phyloP scores from a whole-genome alignment of 495 filamentous ascomycete genomes.

The Oidiodendron maius region DNA sequence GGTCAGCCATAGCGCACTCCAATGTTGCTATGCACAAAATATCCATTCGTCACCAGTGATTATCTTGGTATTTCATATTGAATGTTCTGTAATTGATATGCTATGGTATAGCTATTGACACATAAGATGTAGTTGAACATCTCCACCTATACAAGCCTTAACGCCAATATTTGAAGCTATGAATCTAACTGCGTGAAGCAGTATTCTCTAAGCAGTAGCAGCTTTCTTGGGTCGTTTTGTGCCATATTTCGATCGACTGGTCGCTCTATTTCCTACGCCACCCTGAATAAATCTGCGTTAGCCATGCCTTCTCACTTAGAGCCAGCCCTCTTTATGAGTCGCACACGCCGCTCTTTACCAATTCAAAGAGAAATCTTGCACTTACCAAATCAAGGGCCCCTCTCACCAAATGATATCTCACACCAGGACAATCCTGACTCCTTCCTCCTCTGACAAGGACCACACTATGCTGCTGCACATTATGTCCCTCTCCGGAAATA shows the following conservation, averaged over 20 bases:
- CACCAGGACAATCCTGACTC: conserved; percentile 95
- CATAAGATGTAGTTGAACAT: conserved; percentile 1
- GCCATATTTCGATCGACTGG: conserved; percentile 89
- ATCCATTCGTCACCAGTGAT: background rate
- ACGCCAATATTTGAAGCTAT: conserved; percentile 5
- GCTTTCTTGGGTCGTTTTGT: conserved; percentile 95
- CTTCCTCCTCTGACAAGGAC: conserved; percentile 88
- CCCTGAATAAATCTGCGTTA: conserved; percentile 48
- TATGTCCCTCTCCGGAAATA: conserved; percentile 97
- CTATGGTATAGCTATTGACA: conserved; percentile 6
- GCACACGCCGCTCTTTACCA: background rate
- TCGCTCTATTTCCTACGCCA: conserved; percentile 79
- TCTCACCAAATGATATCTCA: conserved; percentile 88
- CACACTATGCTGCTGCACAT: conserved; percentile 97
- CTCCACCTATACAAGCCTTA: background rate
- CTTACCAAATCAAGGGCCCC: conserved; percentile 92
- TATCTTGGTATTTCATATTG: too few species aligned
- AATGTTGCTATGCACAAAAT: background rate
- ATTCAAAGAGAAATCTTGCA: conserved; percentile 13
- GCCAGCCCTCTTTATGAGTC: conserved; percentile 8
- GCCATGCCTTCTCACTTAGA: conserved; percentile 6
- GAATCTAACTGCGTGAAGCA: background rate
- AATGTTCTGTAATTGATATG: too few species aligned
- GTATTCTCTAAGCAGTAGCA: conserved; percentile 22
- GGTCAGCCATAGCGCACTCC: too few species aligned